Percentiles rank a stretch among this genome's conserved stretches.
phyloP scores from a whole-genome alignment of 768 basidiomycete genomes.

The Rhodotorula diobovata region DNA sequence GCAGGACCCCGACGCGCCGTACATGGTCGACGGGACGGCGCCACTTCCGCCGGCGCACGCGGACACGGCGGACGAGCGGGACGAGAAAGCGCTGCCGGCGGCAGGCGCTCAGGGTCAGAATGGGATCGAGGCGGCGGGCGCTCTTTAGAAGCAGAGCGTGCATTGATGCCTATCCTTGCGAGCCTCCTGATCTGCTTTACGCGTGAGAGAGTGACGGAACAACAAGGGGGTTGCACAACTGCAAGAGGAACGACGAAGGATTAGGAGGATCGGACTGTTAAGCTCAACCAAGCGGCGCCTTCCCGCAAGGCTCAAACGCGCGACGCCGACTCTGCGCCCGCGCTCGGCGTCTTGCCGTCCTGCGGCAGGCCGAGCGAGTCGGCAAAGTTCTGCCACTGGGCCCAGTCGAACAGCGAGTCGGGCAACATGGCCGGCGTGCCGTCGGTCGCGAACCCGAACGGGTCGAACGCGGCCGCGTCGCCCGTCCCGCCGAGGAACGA shows the following conservation, averaged over 20 bases:
- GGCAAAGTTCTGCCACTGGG: slow-evolving; percentile 10
- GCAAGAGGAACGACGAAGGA: no score
- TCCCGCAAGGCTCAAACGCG: neutral
- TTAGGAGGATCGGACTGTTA: no score
- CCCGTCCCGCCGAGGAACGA: slow-evolving; percentile 4
- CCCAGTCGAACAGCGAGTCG: slow-evolving; percentile 14
- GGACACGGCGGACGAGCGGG: neutral
- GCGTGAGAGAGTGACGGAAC: no score
- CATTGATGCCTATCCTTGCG: no score
- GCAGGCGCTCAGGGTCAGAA: neutral
- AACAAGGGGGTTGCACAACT: no score
- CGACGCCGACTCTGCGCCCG: neutral
- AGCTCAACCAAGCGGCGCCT: no score
- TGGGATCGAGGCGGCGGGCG: no score
- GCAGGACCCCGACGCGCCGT: slow-evolving; percentile 4
- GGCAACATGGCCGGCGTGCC: slow-evolving; percentile 28
- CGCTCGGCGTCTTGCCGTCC: slow-evolving; percentile 1
- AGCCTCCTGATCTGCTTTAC: no score
- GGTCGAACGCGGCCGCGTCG: slow-evolving; percentile 20
- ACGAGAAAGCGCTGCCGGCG: neutral
- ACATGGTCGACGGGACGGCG: slow-evolving; percentile 13
- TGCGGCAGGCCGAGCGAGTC: slow-evolving; percentile 9
- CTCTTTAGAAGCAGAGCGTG: no score
- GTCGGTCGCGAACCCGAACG: slow-evolving; percentile 28
- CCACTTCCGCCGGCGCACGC: neutral